Conservation (phyloP, 2,329 filamentous ascomycete genomes). For the Fusarium sororula region DNA sequence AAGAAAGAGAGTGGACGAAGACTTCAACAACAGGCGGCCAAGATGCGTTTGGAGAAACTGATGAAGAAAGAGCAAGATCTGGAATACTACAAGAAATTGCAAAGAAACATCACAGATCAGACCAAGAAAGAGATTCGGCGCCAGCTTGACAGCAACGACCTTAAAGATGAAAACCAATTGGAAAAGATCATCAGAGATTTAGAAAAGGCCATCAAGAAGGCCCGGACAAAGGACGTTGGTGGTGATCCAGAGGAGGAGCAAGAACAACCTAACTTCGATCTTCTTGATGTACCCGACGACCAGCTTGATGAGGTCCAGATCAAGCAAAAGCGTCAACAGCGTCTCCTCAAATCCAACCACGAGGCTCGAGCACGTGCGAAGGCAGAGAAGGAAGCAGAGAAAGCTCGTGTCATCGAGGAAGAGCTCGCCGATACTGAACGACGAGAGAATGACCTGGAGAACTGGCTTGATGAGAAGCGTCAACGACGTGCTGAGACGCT, state of each 20-base stretch:
- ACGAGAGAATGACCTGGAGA: conserved; percentile 83
- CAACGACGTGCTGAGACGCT: conserved; percentile 75
- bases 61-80: conserved; percentile 96
- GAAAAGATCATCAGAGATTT: conserved; percentile 88
- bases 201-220: conserved; percentile 88
- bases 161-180: conserved; percentile 89
- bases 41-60: conserved; percentile 94
- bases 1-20: conserved; percentile 93
- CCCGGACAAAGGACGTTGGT: conserved; percentile 92
- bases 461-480: conserved; percentile 86
- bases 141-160: conserved; percentile 86
- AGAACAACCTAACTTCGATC: conserved; percentile 84
- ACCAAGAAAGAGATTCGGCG: conserved; percentile 92
- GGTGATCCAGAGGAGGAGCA: conserved; percentile 81
- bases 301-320: conserved; percentile 90
- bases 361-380: conserved; percentile 94
- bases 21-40: conserved; percentile 94
- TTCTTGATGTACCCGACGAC: conserved; percentile 90
- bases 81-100: conserved; percentile 90
- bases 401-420: conserved; percentile 83
- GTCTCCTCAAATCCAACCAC: conserved; percentile 92
- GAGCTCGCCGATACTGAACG: conserved; percentile 85
- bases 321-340: conserved; percentile 92
- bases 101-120: conserved; percentile 74
- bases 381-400: conserved; percentile 93